Base-by-base conservation (phyloP, 1,139 yeast genomes). In the Geotrichum phurueaensis region DNA sequence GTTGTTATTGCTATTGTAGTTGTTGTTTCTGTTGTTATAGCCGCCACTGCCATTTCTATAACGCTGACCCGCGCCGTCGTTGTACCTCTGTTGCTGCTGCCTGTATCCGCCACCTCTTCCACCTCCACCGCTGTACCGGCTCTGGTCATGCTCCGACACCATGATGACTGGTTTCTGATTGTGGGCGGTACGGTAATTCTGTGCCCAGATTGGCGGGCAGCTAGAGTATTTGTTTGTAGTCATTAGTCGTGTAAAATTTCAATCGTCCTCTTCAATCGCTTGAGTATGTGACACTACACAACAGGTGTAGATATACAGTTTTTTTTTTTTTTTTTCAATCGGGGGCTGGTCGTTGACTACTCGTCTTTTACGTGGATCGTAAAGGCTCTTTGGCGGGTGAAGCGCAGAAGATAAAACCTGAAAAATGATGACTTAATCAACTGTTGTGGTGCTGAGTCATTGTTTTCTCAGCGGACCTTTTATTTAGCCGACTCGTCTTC, bases 131-230 rank as follows among this genome's bases (percentile, higher is more conserved):
- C 29, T 48, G 27, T 25, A 12, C 15, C 9, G 51, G n/a, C 10
- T 20, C 33, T 33, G 33, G 54, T 20, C 50, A 23, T 20, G 23
- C 27, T 47, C 50, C 13, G 27, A 22, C 27, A 48, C 23, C 36
- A 25, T 53, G 22, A 39, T 20, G 12, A 53, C 13, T 15, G 49
- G 56, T 3, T 27, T 52, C 43, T 39, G n/a, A 18, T 51, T 13
- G 31, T 58, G 31, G 36, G 25, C 10, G 20, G n/a, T 23, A 4
- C 60, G 57, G 45, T 43, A 53, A 22, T 50, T 54, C 67, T 81
- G 87, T 0, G 96, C 96, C 96, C 96, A 89, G 10, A 85, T 79
- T 9, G 96, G 96, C 2, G 89, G 89, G 20, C 33, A 18, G 4
- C 5, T 18, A 20, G 27, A 4, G 9, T 25, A 29, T 29, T 25